Conservation (phyloP, 164 flowering plant species). For the Warburgia ugandensis region DNA sequence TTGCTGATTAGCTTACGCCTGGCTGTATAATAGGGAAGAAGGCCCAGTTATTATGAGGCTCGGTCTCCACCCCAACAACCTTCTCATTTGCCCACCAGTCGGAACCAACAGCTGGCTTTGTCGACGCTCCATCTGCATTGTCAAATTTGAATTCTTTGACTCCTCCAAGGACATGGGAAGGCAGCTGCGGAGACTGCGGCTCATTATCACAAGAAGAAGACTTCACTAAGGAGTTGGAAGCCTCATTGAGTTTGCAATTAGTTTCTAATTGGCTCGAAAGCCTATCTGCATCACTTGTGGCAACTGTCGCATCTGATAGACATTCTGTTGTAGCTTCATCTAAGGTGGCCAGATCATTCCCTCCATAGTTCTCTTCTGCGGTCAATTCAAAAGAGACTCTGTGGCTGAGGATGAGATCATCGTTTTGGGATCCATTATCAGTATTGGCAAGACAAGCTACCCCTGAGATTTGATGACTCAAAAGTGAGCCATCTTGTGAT, state of each 20-base stretch:
- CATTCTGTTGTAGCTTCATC: conserved; percentile 18
- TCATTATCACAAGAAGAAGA: conserved; percentile 9
- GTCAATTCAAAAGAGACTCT: conserved; percentile 79
- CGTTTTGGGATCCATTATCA: conserved; percentile 29
- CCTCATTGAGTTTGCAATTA: conserved; percentile 7
- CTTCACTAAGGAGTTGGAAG: conserved; percentile 12
- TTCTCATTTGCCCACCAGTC: conserved; percentile 79
- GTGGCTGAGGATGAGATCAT: conserved; percentile 31
- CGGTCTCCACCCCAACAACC: conserved; percentile 39
- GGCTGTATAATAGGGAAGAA: conserved; percentile 78
- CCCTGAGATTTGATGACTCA: conserved; percentile 44
- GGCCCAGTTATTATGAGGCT: conserved; percentile 45
- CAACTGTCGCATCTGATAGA: conserved; percentile 12
- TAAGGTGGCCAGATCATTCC: conserved; percentile 23
- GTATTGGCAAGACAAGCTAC: conserved; percentile 49
- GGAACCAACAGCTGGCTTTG: conserved; percentile 30
- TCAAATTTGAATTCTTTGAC: conserved; percentile 83
- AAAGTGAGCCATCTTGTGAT: conserved; percentile 27
- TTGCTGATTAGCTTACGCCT: conserved; percentile 46
- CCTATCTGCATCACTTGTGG: conserved; percentile 17
- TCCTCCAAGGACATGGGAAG: conserved; percentile 34
- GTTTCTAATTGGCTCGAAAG: conserved; percentile 11
- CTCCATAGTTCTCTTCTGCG: conserved; percentile 52
- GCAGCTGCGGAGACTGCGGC: conserved; percentile 30
- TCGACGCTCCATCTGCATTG: conserved; percentile 41